Conservation (phyloP, 257 asterid species). For the Buddleja alternifolia region DNA sequence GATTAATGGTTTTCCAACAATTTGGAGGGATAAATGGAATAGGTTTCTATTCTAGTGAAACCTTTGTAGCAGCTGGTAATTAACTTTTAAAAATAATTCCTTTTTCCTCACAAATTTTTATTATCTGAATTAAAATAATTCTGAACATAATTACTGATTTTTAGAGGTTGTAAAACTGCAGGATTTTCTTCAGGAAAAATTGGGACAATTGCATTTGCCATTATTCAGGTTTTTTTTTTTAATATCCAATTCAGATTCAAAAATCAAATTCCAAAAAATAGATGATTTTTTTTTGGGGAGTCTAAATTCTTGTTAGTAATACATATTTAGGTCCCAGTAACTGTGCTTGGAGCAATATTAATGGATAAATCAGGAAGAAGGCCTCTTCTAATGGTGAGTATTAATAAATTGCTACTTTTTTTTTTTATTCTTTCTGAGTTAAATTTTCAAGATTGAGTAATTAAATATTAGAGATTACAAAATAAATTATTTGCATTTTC, state of each 20-base stretch:
- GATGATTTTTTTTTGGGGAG: too few species aligned
- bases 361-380: slow-evolving; percentile 87
- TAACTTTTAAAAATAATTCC: neutral
- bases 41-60: slow-evolving; percentile 75
- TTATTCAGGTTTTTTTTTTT: slow-evolving; percentile 60
- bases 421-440: neutral
- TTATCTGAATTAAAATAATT: neutral
- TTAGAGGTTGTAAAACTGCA: slow-evolving; percentile 28
- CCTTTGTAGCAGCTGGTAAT: slow-evolving; percentile 72
- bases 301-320: neutral
- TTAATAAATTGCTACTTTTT: neutral
- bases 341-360: slow-evolving; percentile 69
- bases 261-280: too few species aligned
- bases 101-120: neutral
- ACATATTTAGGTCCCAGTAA: slow-evolving; percentile 61
- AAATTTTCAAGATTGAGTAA: neutral
- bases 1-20: slow-evolving; percentile 83
- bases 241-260: neutral
- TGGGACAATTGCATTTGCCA: slow-evolving; percentile 73
- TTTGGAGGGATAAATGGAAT: slow-evolving; percentile 80
- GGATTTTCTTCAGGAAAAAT: slow-evolving; percentile 70
- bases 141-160: slow-evolving; percentile 13
- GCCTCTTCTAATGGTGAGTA: slow-evolving; percentile 70
- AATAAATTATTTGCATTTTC: slow-evolving; percentile 16
- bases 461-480: neutral